Evolutionary conservation across 345 rosid species (phyloP).

Genomic region (Eucalyptus urophylla): DNA sequence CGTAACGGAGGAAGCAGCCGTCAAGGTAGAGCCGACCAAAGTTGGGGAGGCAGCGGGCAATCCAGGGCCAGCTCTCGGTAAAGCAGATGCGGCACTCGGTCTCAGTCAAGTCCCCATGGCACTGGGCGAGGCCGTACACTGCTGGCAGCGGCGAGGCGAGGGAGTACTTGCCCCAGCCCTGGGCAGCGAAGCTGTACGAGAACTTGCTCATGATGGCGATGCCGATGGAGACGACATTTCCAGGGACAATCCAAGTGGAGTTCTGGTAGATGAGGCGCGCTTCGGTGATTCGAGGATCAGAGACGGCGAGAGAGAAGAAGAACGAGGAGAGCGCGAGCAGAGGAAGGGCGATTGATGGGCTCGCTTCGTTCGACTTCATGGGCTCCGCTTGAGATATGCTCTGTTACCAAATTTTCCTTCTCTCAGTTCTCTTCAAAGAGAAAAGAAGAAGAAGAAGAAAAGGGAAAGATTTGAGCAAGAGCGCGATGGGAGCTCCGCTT

Average conservation of each 20-base stretch:
- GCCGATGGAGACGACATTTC: neutral
- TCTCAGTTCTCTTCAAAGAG: too few relatives aligned
- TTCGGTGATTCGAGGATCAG: neutral
- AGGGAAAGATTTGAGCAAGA: too few relatives aligned
- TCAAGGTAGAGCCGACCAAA: too few relatives aligned
- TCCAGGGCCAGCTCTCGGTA: too few relatives aligned
- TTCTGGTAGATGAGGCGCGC: neutral
- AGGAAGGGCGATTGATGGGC: neutral
- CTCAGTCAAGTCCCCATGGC: too few relatives aligned
- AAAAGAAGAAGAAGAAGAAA: too few relatives aligned
- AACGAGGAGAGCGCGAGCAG: neutral
- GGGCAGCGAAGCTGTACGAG: neutral
- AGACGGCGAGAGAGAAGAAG: neutral
- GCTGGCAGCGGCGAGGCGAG: neutral
- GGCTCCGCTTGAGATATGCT: neutral
- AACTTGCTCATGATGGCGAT: neutral
- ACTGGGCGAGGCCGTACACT: constrained; percentile 7
- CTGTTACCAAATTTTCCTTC: too few relatives aligned
- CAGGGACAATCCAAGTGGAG: neutral
- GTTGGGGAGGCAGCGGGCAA: too few relatives aligned
- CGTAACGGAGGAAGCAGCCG: too few relatives aligned
- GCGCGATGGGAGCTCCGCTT: too few relatives aligned
- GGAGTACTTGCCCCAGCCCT: neutral
- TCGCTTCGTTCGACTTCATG: neutral
- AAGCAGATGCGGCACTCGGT: too few relatives aligned